phyloP scores from a whole-genome alignment of 2,329 filamentous ascomycete genomes.

The Pseudogymnoascus sp. region DNA sequence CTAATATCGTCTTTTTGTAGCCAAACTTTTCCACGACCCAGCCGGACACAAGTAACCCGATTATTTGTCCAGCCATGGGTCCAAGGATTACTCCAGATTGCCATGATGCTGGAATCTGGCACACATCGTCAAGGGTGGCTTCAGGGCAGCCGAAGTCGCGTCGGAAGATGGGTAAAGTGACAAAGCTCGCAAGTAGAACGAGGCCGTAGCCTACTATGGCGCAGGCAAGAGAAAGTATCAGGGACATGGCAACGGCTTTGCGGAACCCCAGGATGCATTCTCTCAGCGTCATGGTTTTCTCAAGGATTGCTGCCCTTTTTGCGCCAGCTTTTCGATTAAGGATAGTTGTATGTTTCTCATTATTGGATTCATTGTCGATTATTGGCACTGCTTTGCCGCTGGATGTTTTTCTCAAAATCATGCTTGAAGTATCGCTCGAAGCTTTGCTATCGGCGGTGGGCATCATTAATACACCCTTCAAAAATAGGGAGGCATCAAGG shows the following conservation, averaged over 20 bases:
- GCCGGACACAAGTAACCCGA: constrained; percentile 9
- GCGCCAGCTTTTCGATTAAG: background rate
- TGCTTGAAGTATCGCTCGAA: background rate
- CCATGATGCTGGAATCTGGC: constrained; percentile 33
- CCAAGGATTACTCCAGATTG: constrained; percentile 35
- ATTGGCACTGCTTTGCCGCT: background rate
- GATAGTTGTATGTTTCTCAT: background rate
- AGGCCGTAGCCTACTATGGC: constrained; percentile 83
- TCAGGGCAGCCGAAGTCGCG: constrained; percentile 23
- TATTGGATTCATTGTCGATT: background rate
- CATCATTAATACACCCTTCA: constrained; percentile 2
- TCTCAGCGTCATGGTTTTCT: background rate
- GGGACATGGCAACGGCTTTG: constrained; percentile 71
- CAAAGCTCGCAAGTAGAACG: constrained; percentile 69
- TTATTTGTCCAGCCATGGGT: constrained; percentile 30
- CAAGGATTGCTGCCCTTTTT: background rate
- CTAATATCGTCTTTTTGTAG: constrained; percentile 25
- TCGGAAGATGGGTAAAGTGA: constrained; percentile 22
- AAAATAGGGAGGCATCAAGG: background rate
- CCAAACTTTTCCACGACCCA: constrained; percentile 25
- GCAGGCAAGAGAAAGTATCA: constrained; percentile 77
- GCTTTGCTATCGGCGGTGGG: background rate
- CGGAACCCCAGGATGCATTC: constrained; percentile 73
- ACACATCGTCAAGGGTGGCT: constrained; percentile 24
- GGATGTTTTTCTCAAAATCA: background rate